These are phyloP conservation scores for Lichina pygmaea DNA, from an alignment of 495 filamentous ascomycete genomes.

Conservation along the genomic window DNA sequence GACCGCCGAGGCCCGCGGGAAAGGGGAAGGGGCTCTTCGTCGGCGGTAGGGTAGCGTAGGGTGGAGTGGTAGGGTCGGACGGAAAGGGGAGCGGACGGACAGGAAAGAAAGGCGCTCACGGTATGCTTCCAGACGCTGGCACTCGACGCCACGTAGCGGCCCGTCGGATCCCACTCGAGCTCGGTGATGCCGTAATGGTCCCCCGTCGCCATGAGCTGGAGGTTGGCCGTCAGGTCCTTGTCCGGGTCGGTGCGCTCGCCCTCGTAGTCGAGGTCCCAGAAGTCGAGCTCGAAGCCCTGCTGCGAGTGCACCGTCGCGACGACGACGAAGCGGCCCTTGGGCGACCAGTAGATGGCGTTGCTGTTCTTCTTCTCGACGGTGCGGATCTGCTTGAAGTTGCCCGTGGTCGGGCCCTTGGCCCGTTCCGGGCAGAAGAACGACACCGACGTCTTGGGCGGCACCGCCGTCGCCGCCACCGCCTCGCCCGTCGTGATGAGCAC, in stretches of 20 bases:
- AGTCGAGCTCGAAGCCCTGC: conserved; percentile 84
- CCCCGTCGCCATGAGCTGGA: conserved; percentile 70
- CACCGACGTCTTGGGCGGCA: conserved; percentile 79
- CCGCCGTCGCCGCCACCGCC: conserved; percentile 45
- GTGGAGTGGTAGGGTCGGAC: conserved; percentile 17
- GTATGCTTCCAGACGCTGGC: conserved; percentile 86
- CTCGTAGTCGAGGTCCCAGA: conserved; percentile 93
- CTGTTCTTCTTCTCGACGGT: conserved; percentile 96
- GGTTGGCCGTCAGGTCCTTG: conserved; percentile 83
- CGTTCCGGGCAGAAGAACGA: conserved; percentile 94
- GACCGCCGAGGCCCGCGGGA: too few relatives aligned
- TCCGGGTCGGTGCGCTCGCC: conserved; percentile 79
- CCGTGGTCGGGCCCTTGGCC: conserved; percentile 42
- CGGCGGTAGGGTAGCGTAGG: too few relatives aligned
- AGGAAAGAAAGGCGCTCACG: conserved; percentile 24
- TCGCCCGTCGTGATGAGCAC: conserved; percentile 91
- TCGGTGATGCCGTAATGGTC: conserved; percentile 97
- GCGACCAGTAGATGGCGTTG: conserved; percentile 99
- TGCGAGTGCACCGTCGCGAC: conserved; percentile 77
- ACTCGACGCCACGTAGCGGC: conserved; percentile 74
- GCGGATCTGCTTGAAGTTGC: conserved; percentile 84
- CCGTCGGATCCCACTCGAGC: conserved; percentile 91
- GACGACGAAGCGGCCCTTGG: conserved; percentile 79
- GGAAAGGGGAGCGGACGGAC: neutral
- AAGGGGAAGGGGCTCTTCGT: too few relatives aligned